Base-by-base conservation (phyloP, 768 basidiomycete genomes). In the Pisolithus orientalis region DNA sequence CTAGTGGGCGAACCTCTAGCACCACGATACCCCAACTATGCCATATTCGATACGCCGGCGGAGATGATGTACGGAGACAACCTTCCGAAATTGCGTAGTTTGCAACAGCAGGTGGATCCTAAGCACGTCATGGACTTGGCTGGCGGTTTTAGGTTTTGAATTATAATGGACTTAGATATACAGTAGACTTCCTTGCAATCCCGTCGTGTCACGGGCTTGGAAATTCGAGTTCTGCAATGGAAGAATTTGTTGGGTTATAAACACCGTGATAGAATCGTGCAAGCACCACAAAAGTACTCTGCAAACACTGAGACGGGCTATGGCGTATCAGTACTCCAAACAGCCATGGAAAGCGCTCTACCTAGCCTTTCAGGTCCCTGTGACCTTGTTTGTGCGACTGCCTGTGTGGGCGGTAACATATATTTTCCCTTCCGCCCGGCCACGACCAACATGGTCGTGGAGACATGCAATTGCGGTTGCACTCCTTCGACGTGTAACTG, bases 81-180 rank as follows among this genome's bases (percentile, higher is more conserved):
- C 48, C 14, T 52, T 39, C 45, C 62, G 1, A 59, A 40, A 43
- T 59, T 84, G 49, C 57, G 64, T 44, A 53, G 48, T 7, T 57
- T 83, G n/a, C 78, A 77, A 59, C 59, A 53, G 45, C 50, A 50
- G 10, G 70, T 78, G 42, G 84, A 85, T 60, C 83, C 83, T 0
- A 44, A 65, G 5, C 71, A 79, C 59, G 71, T 84, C 11, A 85
- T 85, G 83, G 75, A 72, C 6, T 72, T 83, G 14, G 72, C 82
- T 17, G 83, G 84, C 1, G 82, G 82, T 1, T 83, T 75, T 62
- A 84, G 80, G 63, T 63, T 80, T 49, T 75, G 51, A 67, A 39
- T 14, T 34, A 11, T 14, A 34, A 34, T 34, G 13, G 11, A 34
- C 34, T 14, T 14, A 34, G 34, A 34, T 21, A 21, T 21, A 21